Percentiles rank a stretch among this genome's conserved stretches.
Conservation (phyloP, 495 filamentous ascomycete species). For the Aspergillus asperescens region DNA sequence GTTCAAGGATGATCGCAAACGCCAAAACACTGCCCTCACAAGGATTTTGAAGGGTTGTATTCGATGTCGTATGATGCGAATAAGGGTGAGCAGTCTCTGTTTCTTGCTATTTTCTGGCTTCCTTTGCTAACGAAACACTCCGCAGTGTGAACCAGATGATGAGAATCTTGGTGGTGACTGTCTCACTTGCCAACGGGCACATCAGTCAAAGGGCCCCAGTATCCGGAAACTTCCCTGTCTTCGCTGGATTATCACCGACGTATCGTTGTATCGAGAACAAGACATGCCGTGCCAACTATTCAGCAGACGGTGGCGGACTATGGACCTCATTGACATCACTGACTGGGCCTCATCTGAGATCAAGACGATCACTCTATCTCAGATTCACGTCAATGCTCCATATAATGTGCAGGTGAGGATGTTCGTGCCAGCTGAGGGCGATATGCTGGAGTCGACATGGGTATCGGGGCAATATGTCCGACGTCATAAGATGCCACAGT, state of each 20-base stretch:
- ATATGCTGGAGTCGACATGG: constrained; percentile 13
- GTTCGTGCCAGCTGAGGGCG: constrained; percentile 6
- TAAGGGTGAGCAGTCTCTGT: constrained; percentile 1
- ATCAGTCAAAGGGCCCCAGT: constrained; percentile 7
- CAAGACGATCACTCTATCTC: constrained; percentile 10
- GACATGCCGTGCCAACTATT: constrained; percentile 13
- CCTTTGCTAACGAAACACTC: neutral
- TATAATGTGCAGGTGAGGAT: constrained; percentile 9
- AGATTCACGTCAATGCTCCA: constrained; percentile 8
- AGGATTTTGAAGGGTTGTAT: constrained; percentile 11
- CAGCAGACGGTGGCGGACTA: constrained; percentile 12
- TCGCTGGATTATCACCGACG: constrained; percentile 13
- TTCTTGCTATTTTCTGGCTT: neutral
- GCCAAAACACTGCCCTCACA: constrained; percentile 11
- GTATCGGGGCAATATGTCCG: neutral
- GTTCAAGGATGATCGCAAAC: constrained; percentile 13
- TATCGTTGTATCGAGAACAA: constrained; percentile 11
- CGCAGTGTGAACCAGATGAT: constrained; percentile 8
- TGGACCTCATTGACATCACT: constrained; percentile 13
- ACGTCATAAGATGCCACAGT: constrained; percentile 6
- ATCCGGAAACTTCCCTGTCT: constrained; percentile 9
- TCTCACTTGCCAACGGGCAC: constrained; percentile 13
- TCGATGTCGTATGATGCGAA: constrained; percentile 14
- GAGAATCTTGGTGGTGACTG: constrained; percentile 6
- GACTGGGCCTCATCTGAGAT: constrained; percentile 9